Evolutionary conservation across 352 stramenopile species (phyloP).

Genomic region (Globisporangium cylindrosporum): DNA sequence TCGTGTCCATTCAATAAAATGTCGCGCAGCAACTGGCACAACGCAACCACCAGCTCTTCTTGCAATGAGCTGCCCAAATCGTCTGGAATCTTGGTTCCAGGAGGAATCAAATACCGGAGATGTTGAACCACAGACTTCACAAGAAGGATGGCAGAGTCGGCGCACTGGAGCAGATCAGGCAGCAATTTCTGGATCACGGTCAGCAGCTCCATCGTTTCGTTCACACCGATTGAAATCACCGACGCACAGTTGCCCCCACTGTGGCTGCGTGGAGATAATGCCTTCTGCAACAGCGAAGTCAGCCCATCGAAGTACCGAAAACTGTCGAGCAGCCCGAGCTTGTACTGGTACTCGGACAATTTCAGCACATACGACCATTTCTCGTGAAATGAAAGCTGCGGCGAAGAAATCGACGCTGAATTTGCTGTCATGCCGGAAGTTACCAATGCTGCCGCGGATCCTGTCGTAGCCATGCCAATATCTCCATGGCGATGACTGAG

Average conservation of each 20-base stretch:
- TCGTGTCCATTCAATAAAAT: constrained; percentile 67
- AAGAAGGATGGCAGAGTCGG: constrained; percentile 55
- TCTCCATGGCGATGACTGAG: constrained; percentile 37
- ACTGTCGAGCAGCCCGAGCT: constrained; percentile 67
- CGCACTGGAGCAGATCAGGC: constrained; percentile 58
- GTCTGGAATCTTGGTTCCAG: constrained; percentile 35
- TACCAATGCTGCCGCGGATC: constrained; percentile 12
- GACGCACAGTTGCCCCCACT: constrained; percentile 30
- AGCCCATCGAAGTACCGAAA: constrained; percentile 78
- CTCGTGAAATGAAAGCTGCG: constrained; percentile 51
- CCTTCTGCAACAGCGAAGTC: constrained; percentile 76
- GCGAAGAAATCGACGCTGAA: constrained; percentile 14
- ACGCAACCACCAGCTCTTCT: constrained; percentile 62
- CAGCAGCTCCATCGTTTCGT: constrained; percentile 75
- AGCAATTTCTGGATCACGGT: constrained; percentile 69
- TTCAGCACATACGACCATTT: constrained; percentile 85
- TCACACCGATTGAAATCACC: constrained; percentile 59
- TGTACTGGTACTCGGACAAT: constrained; percentile 82
- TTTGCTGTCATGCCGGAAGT: constrained; percentile 7
- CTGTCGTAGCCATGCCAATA: constrained; percentile 14
- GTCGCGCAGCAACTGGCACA: constrained; percentile 76
- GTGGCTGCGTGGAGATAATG: constrained; percentile 48
- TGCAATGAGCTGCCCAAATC: constrained; percentile 45
- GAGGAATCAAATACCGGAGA: constrained; percentile 70
- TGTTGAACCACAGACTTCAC: constrained; percentile 81